Conservation (phyloP, 2,329 filamentous ascomycete species). For the Alternaria tenuissima region DNA sequence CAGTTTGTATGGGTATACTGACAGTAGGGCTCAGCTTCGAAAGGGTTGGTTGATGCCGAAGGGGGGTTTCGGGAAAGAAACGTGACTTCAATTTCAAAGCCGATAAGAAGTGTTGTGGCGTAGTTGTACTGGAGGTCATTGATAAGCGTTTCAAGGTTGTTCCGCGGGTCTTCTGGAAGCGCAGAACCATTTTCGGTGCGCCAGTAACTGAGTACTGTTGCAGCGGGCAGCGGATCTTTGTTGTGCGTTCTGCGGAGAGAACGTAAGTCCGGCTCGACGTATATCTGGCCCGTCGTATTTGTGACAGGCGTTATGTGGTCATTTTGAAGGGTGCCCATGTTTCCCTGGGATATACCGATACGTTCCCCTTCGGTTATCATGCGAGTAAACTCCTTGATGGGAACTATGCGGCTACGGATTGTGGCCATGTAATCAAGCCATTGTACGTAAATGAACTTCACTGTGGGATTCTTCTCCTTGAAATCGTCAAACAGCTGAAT, state of each 20-base stretch:
- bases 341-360: constrained; percentile 70
- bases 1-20: neutral
- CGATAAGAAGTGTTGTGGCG: constrained; percentile 69
- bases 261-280: constrained; percentile 70
- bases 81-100: constrained; percentile 84
- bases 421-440: constrained; percentile 82
- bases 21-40: constrained; percentile 35
- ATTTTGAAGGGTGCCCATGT: constrained; percentile 72
- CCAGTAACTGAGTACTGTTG: constrained; percentile 74
- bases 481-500: constrained; percentile 57
- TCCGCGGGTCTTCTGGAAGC: constrained; percentile 68
- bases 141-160: constrained; percentile 57
- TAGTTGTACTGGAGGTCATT: constrained; percentile 60
- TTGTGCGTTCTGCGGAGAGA: constrained; percentile 65
- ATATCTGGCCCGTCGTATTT: constrained; percentile 70
- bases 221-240: constrained; percentile 59
- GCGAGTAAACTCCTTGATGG: constrained; percentile 59
- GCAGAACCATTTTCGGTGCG: constrained; percentile 62
- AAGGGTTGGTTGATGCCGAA: constrained; percentile 31
- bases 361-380: constrained; percentile 46
- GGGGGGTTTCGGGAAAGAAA: constrained; percentile 64
- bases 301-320: constrained; percentile 66
- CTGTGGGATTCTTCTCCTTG: constrained; percentile 57
- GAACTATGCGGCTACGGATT: constrained; percentile 71
- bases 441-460: constrained; percentile 75